Evolutionary conservation across 352 stramenopile genomes (phyloP), one percentile per base, ranked within the genome.

Genomic region (Globisporangium paroecandrum): DNA sequence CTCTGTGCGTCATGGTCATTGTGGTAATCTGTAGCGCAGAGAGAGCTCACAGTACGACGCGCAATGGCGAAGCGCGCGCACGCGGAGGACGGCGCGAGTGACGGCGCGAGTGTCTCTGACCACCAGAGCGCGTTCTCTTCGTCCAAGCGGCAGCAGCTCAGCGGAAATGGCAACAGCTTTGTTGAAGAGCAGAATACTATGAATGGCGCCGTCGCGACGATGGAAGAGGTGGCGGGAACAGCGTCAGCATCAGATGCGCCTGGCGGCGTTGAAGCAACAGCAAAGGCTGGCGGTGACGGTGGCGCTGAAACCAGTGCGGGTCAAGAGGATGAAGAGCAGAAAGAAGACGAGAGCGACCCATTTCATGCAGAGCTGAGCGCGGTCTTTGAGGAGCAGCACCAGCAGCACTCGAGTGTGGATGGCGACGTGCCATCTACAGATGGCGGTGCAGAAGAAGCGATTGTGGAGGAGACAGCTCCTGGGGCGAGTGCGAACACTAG

Each of bases 91-190:
- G 55, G 25, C 15, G 27, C 12, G 55, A 60, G 29, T 20, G 49
- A 32, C 8, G 55, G 25, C 15, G 27, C 12, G 55, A 60, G 29
- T 20, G 29, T 29, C 55, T n/a, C 29, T 6, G 55, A 25, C 18
- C 55, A 29, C 8, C 29, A 25, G 43, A 51, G 18, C 15, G 9
- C 27, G 29, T 60, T 60, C 55, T 46, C 55, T 41, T 20, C 55
- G 12, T 60, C 55, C 55, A 60, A 60, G 55, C 55, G 55, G 29
- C 55, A 36, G 8, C 55, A 60, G 9, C 18, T 46, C 18, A 22
- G 18, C 18, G 27, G 25, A 25, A 15, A 27, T 41, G 54, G 24
- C 54, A 22, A 15, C 54, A 25, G 20, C 29, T 10, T 60, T 22
- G 9, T 15, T 18, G 7, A 3, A 60, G 29, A 41, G 8, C 20